Evolutionary conservation across 1,284 basidiomycete genomes (phyloP).

Genomic region (Prillingera fragicola): DNA sequence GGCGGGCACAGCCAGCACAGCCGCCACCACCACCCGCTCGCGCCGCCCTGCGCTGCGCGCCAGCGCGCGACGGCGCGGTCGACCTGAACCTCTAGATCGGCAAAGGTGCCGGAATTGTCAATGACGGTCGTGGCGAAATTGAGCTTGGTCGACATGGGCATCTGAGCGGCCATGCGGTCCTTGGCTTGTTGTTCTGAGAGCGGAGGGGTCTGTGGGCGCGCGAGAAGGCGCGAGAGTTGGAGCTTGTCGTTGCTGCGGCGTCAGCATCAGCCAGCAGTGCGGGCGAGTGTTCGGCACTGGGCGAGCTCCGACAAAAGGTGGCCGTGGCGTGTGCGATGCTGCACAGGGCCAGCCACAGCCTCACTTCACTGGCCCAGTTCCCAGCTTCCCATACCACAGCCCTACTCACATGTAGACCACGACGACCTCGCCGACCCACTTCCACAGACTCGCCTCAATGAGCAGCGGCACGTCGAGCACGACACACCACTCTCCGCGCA

Average conservation of each 20-base stretch:
- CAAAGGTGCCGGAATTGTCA: constrained; percentile 75
- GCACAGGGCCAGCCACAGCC: too few species aligned
- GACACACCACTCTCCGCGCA: constrained; percentile 68
- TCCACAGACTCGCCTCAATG: constrained; percentile 83
- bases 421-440: constrained; percentile 73
- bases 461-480: constrained; percentile 90
- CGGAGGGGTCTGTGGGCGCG: constrained; percentile 58
- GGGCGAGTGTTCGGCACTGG: too few species aligned
- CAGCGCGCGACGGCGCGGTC: constrained; percentile 60
- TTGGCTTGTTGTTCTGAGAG: constrained; percentile 55
- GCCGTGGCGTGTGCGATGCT: too few species aligned
- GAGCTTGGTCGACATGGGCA: constrained; percentile 73
- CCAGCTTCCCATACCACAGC: background rate
- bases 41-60: constrained; percentile 55
- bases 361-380: too few species aligned
- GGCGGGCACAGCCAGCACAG: constrained; percentile 81
- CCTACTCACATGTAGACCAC: constrained; percentile 65
- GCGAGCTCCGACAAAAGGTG: too few species aligned
- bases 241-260: constrained; percentile 51
- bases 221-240: constrained; percentile 72
- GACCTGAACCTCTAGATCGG: constrained; percentile 67
- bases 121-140: constrained; percentile 77
- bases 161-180: constrained; percentile 71
- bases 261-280: background rate
- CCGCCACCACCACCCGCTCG: constrained; percentile 55